Conservation (phyloP, 805 yeast species). For the Myxozyma vanderwaltii region DNA sequence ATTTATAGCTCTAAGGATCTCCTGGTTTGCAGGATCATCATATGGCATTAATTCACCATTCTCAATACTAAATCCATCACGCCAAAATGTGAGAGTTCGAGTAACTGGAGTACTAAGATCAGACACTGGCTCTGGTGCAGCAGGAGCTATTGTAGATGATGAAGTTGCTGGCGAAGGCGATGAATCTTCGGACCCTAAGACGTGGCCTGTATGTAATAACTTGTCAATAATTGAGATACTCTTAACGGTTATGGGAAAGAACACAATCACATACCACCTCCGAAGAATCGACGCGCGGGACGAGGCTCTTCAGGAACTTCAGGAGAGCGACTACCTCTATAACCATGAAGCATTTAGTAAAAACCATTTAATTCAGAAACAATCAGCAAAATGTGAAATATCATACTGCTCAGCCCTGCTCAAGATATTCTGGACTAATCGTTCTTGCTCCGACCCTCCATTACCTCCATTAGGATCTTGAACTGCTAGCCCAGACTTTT, state of each 20-base stretch:
- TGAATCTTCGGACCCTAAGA: slow-evolving; percentile 28
- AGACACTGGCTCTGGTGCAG: slow-evolving; percentile 45
- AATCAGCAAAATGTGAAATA: background rate
- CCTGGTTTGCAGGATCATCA: slow-evolving; percentile 88
- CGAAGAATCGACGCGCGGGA: slow-evolving; percentile 8
- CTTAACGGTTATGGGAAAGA: too few species aligned
- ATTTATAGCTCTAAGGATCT: slow-evolving; percentile 75
- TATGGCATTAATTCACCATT: slow-evolving; percentile 84
- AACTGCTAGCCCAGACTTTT: slow-evolving; percentile 73
- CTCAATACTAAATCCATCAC: slow-evolving; percentile 92
- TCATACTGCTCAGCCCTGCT: slow-evolving; percentile 41
- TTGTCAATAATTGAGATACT: background rate
- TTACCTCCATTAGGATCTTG: slow-evolving; percentile 58
- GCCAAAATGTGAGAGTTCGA: slow-evolving; percentile 91
- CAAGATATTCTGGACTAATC: slow-evolving; percentile 43
- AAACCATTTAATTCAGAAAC: background rate
- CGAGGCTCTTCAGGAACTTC: slow-evolving; percentile 10
- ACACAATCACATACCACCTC: slow-evolving; percentile 22
- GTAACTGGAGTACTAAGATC: slow-evolving; percentile 54
- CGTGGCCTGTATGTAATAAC: slow-evolving; percentile 23
- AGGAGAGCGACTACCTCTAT: slow-evolving; percentile 19
- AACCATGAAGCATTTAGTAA: background rate
- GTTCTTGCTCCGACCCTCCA: slow-evolving; percentile 32
- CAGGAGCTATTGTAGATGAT: slow-evolving; percentile 45
- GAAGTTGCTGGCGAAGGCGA: slow-evolving; percentile 4